Conservation (phyloP, 2,329 filamentous ascomycete genomes). For the Phaeosphaeriaceae sp. region DNA sequence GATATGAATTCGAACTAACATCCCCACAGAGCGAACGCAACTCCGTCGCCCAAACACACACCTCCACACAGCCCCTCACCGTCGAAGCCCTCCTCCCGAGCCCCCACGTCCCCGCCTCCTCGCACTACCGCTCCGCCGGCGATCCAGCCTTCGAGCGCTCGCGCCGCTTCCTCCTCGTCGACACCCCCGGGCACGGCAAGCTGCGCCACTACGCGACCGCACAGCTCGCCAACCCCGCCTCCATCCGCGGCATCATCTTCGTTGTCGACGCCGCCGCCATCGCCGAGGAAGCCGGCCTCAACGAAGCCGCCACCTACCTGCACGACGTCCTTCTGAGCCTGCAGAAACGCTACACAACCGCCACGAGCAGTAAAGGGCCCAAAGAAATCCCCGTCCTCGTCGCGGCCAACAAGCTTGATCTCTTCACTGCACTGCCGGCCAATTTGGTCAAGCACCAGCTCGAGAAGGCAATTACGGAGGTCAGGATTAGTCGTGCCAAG, state of each 20-base stretch:
- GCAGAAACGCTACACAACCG: slow-evolving; percentile 72
- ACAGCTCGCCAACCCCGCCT: slow-evolving; percentile 54
- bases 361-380: slow-evolving; percentile 64
- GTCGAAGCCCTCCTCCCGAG: slow-evolving; percentile 67
- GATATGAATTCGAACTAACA: slow-evolving; percentile 2
- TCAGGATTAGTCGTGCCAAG: slow-evolving; percentile 76
- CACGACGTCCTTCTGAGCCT: slow-evolving; percentile 86
- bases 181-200: slow-evolving; percentile 96
- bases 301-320: slow-evolving; percentile 80
- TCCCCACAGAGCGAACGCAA: slow-evolving; percentile 61
- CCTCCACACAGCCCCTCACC: slow-evolving; percentile 51
- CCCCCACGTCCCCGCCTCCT: slow-evolving; percentile 63
- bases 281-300: slow-evolving; percentile 58
- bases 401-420: slow-evolving; percentile 92
- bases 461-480: slow-evolving; percentile 80
- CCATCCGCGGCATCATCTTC: slow-evolving; percentile 78
- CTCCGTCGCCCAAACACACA: slow-evolving; percentile 61
- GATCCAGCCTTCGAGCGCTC: slow-evolving; percentile 63
- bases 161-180: slow-evolving; percentile 77
- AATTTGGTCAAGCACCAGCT: slow-evolving; percentile 75
- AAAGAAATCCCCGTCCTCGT: slow-evolving; percentile 76
- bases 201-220: slow-evolving; percentile 74
- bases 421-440: slow-evolving; percentile 89
- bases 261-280: slow-evolving; percentile 79
- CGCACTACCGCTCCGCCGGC: slow-evolving; percentile 70